Base-by-base conservation (phyloP, 352 stramenopile species). In the Pythium aristosporum region DNA sequence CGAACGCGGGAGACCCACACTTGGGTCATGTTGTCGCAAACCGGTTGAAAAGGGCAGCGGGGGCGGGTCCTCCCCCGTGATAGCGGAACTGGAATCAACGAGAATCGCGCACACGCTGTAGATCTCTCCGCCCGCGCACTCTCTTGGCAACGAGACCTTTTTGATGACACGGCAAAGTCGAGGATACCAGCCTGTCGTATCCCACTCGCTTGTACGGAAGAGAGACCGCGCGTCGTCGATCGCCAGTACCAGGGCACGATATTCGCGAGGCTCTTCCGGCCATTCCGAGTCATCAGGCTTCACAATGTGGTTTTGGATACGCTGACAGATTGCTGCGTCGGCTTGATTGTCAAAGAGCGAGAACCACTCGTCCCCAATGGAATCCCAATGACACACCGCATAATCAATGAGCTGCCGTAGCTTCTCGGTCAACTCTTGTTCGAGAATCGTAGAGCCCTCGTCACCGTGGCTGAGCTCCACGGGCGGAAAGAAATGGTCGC, bases 31-130 rank as follows among this genome's bases (percentile, higher is more conserved):
- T 28, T 28, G 25, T 28, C 25, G 25, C 25, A 28, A 28, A 28
- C 25, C 25, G 2, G 25, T 28, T 28, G 25, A 28, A 28, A 28
- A 28, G 25, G 15, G 13, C 23, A 34, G 32, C n/a, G 25, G 28
- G 12, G 34, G 34, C 34, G 34, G 34, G 8, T 39, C 34, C 34
- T 9, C 34, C 3, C 34, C 34, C 34, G 43, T 11, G 43, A 54
- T 21, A 21, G 7, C n/a, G 37, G 55, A 41, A 39, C 65, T 53
- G 18, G 43, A 18, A 49, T 71, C 70, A 0, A 69, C 48, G 3
- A 73, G 21, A 32, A 71, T 30, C 2, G 21, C 91, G 69, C 91
- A 93, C 25, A 70, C 15, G 21, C 46, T 25, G 20, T 8, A 11
- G 16, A n/a, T 15, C 7, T 7, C 12, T 7, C 47, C n/a, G 34